Base-by-base conservation (phyloP, 1,139 yeast genomes). In the Blastobotrys serpentis region DNA sequence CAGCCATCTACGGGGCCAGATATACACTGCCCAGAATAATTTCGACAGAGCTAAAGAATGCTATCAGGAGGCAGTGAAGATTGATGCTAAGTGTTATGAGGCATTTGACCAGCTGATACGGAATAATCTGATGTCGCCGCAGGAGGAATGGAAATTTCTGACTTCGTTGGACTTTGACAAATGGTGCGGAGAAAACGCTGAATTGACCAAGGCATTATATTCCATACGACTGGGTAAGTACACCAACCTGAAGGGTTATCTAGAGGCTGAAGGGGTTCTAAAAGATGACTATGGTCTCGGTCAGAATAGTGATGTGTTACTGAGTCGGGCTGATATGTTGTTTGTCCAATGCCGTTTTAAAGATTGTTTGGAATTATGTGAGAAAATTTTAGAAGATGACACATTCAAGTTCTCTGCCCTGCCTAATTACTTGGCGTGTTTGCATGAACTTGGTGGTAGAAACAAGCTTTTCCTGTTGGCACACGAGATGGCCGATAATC, bases 51-150 rank as follows among this genome's bases (percentile, higher is more conserved):
- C 98, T 0, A 89, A 86, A 60, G 90, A 86, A 50, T 85, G 95
- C 51, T 90, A 82, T 62, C 82, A 82, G 60, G 96, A 89, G 62
- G 97, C 98, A 0, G 81, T 90, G 0, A 59, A 79, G 55, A 88
- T 86, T 1, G 98, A 94, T 66, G 90, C 86, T 8, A 88, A 89
- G 63, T 92, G 98, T 66, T 92, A 75, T 65, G 98, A 94, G 58
- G 98, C 98, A 0, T 88, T 88, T 64, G 81, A 86, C 59, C 92
- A 86, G 62, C 73, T 94, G 45, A 77, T 87, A 2, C 71, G 77
- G 34, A 86, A 86, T 58, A 84, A 83, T 61, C 74, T 90, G 55
- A 72, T 94, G 71, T 79, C 95, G 0, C 95, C 98, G 0, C 70
- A 74, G 18, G 98, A 92, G 61, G 69, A 92, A 66, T 86, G 96